These are phyloP conservation scores for Emergomyces pasteurianus DNA, from an alignment of 2,329 filamentous ascomycete species.

Conservation along the genomic window DNA sequence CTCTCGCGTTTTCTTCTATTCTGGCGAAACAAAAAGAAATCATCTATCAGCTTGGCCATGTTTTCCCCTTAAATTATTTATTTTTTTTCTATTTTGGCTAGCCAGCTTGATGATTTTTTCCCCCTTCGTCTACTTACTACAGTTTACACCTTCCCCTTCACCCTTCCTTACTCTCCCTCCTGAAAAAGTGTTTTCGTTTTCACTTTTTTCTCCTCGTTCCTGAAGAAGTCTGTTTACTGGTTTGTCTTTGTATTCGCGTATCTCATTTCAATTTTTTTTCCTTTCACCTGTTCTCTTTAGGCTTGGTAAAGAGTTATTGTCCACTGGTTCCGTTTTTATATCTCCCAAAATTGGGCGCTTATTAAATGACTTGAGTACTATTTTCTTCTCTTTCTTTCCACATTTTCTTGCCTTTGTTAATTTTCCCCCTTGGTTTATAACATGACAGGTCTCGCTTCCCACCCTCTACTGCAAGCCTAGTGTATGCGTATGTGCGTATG, in stretches of 20 bases:
- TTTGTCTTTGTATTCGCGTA: neutral
- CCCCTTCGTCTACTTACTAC: conserved; percentile 18
- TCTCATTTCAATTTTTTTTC: neutral
- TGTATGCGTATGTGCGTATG: neutral
- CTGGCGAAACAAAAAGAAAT: neutral
- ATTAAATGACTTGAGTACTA: neutral
- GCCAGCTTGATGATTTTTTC: conserved; percentile 5
- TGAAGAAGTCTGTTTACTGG: neutral
- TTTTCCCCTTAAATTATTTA: neutral
- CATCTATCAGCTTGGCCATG: neutral
- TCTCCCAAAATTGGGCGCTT: neutral
- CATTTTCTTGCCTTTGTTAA: neutral
- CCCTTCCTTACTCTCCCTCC: neutral
- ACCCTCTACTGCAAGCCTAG: neutral
- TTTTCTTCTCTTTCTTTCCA: neutral
- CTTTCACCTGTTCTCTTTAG: neutral
- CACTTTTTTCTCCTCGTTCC: conserved; percentile 6
- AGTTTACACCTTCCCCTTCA: neutral
- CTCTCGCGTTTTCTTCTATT: neutral
- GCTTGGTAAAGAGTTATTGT: neutral
- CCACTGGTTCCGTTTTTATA: neutral
- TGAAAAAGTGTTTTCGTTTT: conserved; percentile 12
- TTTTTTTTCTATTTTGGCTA: conserved; percentile 7
- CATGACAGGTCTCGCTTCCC: neutral
- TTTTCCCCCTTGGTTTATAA: neutral